Base-by-base conservation (phyloP, 768 basidiomycete species). In the Chiua virens region DNA sequence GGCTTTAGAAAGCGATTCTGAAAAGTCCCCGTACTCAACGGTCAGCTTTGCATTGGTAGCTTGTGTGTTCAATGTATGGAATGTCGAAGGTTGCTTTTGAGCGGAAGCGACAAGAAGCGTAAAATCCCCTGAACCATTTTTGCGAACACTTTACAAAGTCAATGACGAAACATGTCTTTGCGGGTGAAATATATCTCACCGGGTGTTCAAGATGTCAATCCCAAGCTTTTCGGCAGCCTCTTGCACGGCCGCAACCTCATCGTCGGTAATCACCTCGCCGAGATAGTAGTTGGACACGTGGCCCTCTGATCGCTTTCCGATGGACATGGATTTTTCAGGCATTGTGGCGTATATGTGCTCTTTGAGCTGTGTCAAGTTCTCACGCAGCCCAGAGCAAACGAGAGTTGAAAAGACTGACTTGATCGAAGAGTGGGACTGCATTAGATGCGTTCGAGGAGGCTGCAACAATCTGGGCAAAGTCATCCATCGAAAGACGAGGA, bases 261-360 rank as follows among this genome's bases (percentile, higher is more conserved):
- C 81, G 53, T 92, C 87, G 17, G 79, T 76, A 20, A 87, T 81
- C 10, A 78, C 64, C 53, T 87, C 78, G 1, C 89, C 90, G 23
- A 86, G 81, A 63, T 95, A 95, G 68, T 94, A 95, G 64, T 92
- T 90, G 27, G 86, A 89, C 46, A 90, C 65, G 52, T 93, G 89
- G 1, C 92, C 92, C 20, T 82, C 74, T 47, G 70, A 75, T 39
- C 85, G 87, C 65, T 93, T 92, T 45, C 92, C 92, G 55, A 95
- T 86, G 66, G 80, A 85, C 50, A 91, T 75, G 45, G 77, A 80
- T 1, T 77, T 67, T 62, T 89, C 85, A 3, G 92, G 91, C 22
- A 70, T 62, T 13, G 76, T 59, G 3, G 84, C 73, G 65, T 92
- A 94, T 39, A 94, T 87, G 63, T 89, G 82, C 1, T 78, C 82